These are phyloP conservation scores for Leccinum arenicola DNA, from an alignment of 768 basidiomycete genomes.

Conservation along the genomic window DNA sequence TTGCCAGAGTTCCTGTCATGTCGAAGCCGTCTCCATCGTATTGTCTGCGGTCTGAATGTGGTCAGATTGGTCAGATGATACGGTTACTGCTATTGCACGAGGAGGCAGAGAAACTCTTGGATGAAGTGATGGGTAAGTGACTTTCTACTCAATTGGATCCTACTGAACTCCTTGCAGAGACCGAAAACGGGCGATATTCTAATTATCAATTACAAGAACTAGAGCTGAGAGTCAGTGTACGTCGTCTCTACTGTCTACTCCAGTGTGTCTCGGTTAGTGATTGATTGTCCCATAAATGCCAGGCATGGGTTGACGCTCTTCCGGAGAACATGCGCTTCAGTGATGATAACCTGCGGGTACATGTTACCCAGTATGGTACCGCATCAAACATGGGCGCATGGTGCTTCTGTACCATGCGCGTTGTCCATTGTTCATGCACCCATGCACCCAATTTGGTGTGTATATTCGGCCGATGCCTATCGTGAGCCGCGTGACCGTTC, in stretches of 20 bases:
- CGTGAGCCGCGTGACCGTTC: neutral
- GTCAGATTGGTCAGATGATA: slow-evolving; percentile 45
- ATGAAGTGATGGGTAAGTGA: slow-evolving; percentile 48
- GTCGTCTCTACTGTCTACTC: slow-evolving; percentile 1
- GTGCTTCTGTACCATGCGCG: slow-evolving; percentile 77
- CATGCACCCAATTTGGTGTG: slow-evolving; percentile 66
- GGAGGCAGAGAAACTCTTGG: slow-evolving; percentile 55
- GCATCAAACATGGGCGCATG: slow-evolving; percentile 76
- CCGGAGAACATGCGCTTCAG: slow-evolving; percentile 71
- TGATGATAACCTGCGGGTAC: slow-evolving; percentile 63
- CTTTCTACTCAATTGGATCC: neutral
- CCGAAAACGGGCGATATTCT: slow-evolving; percentile 26
- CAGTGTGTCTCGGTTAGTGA: slow-evolving; percentile 1
- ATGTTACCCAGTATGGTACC: slow-evolving; percentile 77
- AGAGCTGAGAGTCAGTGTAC: slow-evolving; percentile 41
- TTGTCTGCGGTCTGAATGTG: slow-evolving; percentile 48
- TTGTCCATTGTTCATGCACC: slow-evolving; percentile 64
- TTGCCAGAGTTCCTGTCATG: slow-evolving; percentile 54
- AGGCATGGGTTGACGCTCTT: slow-evolving; percentile 67
- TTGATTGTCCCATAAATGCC: slow-evolving; percentile 6
- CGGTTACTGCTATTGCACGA: slow-evolving; percentile 64
- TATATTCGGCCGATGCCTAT: slow-evolving; percentile 14
- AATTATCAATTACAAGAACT: slow-evolving; percentile 40
- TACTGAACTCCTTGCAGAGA: no score
- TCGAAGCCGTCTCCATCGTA: slow-evolving; percentile 50